Conservation (phyloP, 495 filamentous ascomycete species). For the Trypethelium eluteriae region DNA sequence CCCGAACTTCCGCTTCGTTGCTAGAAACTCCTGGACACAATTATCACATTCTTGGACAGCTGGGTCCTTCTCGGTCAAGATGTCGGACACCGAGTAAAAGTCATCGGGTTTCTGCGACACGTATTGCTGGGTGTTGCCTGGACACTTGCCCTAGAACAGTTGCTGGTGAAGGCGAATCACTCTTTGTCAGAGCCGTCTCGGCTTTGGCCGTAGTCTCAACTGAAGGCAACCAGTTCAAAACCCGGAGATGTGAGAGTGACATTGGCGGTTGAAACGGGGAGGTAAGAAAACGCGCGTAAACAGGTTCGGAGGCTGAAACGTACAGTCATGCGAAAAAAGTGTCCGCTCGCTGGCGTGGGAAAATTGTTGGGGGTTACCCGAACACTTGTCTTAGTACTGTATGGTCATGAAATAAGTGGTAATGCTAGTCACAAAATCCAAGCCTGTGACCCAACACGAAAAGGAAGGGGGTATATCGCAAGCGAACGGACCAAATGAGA, state of each 20-base stretch:
- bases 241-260: background rate
- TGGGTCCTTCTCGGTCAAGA: conserved; percentile 1
- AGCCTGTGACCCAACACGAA: too few species aligned
- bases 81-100: background rate
- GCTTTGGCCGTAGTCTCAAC: background rate
- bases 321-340: background rate
- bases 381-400: too few species aligned
- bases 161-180: background rate
- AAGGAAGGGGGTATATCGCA: conserved; percentile 7
- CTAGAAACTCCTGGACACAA: background rate
- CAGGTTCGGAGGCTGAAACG: background rate
- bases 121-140: background rate
- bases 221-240: conserved; percentile 1
- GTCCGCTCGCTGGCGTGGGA: too few species aligned
- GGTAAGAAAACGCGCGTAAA: background rate
- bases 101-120: background rate
- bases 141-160: background rate
- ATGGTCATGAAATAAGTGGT: too few species aligned
- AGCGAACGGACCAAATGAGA: background rate
- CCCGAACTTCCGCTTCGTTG: background rate
- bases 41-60: background rate
- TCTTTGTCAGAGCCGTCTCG: background rate
- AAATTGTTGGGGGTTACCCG: too few species aligned
- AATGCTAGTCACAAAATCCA: too few species aligned
- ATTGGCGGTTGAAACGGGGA: background rate